phyloP scores from a whole-genome alignment of 2,329 filamentous ascomycete genomes.

The Microsporum canis region DNA sequence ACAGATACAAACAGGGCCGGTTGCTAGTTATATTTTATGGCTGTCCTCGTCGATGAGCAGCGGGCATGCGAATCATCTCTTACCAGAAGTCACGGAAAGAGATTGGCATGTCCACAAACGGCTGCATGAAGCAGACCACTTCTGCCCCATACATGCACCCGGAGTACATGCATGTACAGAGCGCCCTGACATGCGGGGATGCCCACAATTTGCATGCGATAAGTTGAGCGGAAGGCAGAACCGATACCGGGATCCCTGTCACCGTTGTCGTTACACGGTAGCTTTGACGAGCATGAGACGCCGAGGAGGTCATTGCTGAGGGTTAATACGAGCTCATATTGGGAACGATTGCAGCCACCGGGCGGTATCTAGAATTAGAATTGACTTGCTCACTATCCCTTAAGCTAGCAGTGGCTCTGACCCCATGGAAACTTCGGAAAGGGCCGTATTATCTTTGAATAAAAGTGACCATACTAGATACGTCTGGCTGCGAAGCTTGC shows the following conservation, averaged over 20 bases:
- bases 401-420: background rate
- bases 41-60: no score
- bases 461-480: background rate
- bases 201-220: background rate
- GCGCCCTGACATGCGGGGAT: background rate
- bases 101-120: background rate
- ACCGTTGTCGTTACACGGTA: background rate
- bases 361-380: background rate
- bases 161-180: background rate
- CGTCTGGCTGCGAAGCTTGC: background rate
- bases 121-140: background rate
- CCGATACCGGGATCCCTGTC: background rate
- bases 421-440: background rate
- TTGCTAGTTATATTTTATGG: no score
- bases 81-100: background rate
- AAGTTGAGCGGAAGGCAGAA: background rate
- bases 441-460: background rate
- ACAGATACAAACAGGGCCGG: no score
- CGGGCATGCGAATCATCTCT: background rate
- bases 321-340: background rate
- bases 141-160: background rate
- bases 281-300: background rate
- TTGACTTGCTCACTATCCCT: background rate
- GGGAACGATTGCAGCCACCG: background rate
- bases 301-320: background rate